These are phyloP conservation scores for Cladophialophora bantiana DNA, from an alignment of 2,329 filamentous ascomycete species.

Conservation along the genomic window DNA sequence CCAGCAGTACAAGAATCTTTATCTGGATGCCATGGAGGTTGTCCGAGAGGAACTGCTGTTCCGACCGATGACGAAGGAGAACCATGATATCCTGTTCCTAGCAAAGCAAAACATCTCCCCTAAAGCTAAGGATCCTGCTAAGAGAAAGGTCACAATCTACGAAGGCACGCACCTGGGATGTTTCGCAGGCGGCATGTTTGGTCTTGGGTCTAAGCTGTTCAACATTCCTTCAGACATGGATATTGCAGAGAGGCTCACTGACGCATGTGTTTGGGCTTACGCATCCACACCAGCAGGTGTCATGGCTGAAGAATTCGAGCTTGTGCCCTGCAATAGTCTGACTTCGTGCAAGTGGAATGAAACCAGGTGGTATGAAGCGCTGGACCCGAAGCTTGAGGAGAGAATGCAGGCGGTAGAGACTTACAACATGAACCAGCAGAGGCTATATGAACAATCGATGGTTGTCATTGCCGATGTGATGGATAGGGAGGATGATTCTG, in stretches of 20 bases:
- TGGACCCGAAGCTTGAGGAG: slow-evolving; percentile 46
- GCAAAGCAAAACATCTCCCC: slow-evolving; percentile 42
- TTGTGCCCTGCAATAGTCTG: slow-evolving; percentile 58
- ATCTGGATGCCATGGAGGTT: slow-evolving; percentile 50
- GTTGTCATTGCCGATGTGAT: background rate
- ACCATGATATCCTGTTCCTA: slow-evolving; percentile 51
- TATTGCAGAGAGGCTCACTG: slow-evolving; percentile 63
- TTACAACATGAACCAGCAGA: slow-evolving; percentile 38
- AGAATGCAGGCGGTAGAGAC: slow-evolving; percentile 36
- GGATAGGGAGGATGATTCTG: slow-evolving; percentile 5
- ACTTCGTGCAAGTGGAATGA: slow-evolving; percentile 62
- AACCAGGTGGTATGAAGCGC: slow-evolving; percentile 55
- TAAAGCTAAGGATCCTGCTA: slow-evolving; percentile 31
- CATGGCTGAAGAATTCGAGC: slow-evolving; percentile 66
- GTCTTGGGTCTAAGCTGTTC: slow-evolving; percentile 65
- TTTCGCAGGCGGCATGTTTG: slow-evolving; percentile 69
- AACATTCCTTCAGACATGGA: slow-evolving; percentile 60
- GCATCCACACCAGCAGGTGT: slow-evolving; percentile 63
- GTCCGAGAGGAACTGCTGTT: slow-evolving; percentile 53
- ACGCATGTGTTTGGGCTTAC: slow-evolving; percentile 70
- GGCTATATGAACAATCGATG: slow-evolving; percentile 29
- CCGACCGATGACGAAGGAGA: slow-evolving; percentile 52
- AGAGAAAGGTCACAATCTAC: slow-evolving; percentile 51
- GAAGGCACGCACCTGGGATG: slow-evolving; percentile 66
- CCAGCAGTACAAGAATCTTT: slow-evolving; percentile 54